Evolutionary conservation across 2,329 filamentous ascomycete genomes (phyloP), one percentile per base, ranked within the genome.

Genomic region (Emmonsia crescens): DNA sequence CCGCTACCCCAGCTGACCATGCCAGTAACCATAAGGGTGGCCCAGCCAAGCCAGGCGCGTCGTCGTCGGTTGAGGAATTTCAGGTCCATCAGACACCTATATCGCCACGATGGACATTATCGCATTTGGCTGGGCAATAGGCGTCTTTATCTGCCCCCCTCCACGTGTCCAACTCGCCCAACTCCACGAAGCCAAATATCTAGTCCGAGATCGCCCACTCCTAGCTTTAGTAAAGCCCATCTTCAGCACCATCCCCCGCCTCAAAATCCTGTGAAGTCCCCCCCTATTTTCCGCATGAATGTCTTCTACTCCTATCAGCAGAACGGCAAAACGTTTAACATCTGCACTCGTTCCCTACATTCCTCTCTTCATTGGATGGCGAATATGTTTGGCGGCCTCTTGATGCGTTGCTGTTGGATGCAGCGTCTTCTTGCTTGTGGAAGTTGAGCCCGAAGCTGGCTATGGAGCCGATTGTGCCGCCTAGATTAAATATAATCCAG

Each of bases 1-100:
- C 86, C 86, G 29, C 80, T 80, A 33, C 81, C 81, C 81, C 80
- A 83, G 64, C 82, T 79, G n/a, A 66, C 75, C 77, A 83, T 80
- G 0, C 79, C 80, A 4, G 78, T 75, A 2, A 76, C 70, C 33
- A 83, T 77, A 38, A 83, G 72, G 48, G 78, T 69, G 8, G 65
- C 67, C 74, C 80, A 81, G 19, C 77, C 80, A 10, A 78, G 66
- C 21, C 76, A 73, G 27, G 80, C 81, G 12, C 80, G 80, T 14
- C 71, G 72, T 2, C 72, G 76, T 8, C 81, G 78, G 46, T 71
- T 74, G 12, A 83, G 64, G 36, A 40, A 61, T 56, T 48, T 52
- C 16, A 64, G 27, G 31, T 65, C 64, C 5, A 82, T 74, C 31
- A 77, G 66, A 21, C 68, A 33, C 79, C 79, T 48, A 79, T 79